Base-by-base conservation (phyloP, 169 alveolate species). In the Cryptosporidium felis region DNA sequence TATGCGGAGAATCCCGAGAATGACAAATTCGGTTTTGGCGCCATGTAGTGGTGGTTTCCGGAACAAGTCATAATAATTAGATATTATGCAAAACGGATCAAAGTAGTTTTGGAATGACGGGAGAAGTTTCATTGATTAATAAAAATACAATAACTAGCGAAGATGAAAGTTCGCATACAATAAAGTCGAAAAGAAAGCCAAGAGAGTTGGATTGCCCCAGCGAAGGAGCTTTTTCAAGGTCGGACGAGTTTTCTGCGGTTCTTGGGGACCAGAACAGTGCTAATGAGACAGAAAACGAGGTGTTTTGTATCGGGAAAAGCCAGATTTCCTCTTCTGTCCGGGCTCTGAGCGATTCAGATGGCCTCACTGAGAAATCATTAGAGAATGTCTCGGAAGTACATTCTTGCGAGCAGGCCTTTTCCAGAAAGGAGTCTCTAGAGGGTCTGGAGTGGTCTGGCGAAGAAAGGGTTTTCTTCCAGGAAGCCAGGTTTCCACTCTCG, bases 31-130 rank as follows among this genome's bases (percentile, higher is more conserved):
- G 51, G 14, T 34, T 8, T 65, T 65, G 62, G 51, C 81, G 81
- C 81, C 81, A 28, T 41, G 45, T 45, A 65, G 81, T 65, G 81
- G 81, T 65, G 40, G 30, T 65, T 63, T 65, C 38, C 30, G 80
- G 21, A n/a, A n/a, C 80, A 34, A 62, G 14, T 34, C 38, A 10
- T 2, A 1, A 42, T 32, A 62, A 42, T 42, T 42, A 62, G 80
- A 42, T 42, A 42, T 34, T 47, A 44, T n/a, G 44, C 49, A 46
- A 65, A 65, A 18, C 45, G 62, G 49, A 26, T 26, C 16, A 46
- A 65, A 65, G 61, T 65, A 28, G n/a, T 16, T 65, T 46, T 65
- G 81, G 38, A 49, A 65, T 65, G 81, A 46, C 5, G 46, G 45
- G 63, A 46, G 81, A 65, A 65, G 47, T 23, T 45, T 44, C 53